Percentiles rank a stretch among this genome's conserved stretches.
Evolutionary conservation across 2,329 filamentous ascomycete genomes (phyloP).

Genomic region (Hypoxylon sp.): DNA sequence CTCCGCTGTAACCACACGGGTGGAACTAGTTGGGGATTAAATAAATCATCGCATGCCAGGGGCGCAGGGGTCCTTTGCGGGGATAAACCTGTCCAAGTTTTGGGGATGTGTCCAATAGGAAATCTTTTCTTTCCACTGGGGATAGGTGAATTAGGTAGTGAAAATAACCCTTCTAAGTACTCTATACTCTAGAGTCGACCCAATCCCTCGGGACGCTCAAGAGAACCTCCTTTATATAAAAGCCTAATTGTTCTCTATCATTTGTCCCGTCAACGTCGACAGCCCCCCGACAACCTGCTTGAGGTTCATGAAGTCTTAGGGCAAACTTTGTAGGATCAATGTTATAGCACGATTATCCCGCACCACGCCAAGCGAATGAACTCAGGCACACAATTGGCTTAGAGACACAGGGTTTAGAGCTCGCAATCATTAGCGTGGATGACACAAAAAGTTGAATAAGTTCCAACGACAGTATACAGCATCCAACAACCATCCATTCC

Average conservation of each 20-base stretch:
- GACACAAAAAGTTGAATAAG: constrained; percentile 30
- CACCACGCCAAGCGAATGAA: constrained; percentile 26
- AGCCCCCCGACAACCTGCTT: background rate
- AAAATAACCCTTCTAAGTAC: background rate
- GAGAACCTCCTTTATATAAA: background rate
- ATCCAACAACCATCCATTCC: background rate
- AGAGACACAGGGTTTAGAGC: constrained; percentile 40
- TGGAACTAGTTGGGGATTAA: constrained; percentile 32
- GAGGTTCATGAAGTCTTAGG: background rate
- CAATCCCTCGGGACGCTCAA: constrained; percentile 18
- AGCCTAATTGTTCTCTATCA: background rate
- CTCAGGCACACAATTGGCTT: constrained; percentile 29
- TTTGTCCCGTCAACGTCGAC: background rate
- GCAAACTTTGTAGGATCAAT: constrained; percentile 15
- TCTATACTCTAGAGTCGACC: constrained; percentile 12
- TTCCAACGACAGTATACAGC: constrained; percentile 8
- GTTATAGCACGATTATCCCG: constrained; percentile 11
- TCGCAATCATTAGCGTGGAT: constrained; percentile 46
- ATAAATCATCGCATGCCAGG: constrained; percentile 15
- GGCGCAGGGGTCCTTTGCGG: constrained; percentile 15
- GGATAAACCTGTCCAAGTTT: constrained; percentile 3
- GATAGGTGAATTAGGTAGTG: background rate
- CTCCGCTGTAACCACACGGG: constrained; percentile 35
- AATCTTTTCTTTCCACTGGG: background rate
- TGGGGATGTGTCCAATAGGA: constrained; percentile 26